These are phyloP conservation scores for Neoconidiobolus thromboides DNA, from an alignment of 371 early-diverging fungal species.

Conservation along the genomic window DNA sequence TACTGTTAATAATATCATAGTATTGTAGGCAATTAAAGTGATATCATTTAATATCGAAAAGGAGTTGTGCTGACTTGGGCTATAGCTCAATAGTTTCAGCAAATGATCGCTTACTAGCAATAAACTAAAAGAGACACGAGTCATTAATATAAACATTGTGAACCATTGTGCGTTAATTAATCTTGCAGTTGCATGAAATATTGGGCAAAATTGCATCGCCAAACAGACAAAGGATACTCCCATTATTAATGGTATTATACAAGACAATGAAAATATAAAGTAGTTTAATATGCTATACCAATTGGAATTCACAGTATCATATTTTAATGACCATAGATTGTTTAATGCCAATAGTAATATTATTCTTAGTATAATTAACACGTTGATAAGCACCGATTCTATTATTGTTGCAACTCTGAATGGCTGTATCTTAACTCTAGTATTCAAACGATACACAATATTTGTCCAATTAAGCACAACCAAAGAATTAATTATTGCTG, in stretches of 20 bases:
- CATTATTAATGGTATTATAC: not conserved
- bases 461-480: not conserved
- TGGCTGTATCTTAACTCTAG: constrained; percentile 9
- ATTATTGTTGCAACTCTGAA: constrained; percentile 11
- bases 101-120: not conserved
- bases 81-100: not conserved
- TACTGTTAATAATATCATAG: not conserved
- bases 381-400: constrained; percentile 6
- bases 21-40: not conserved
- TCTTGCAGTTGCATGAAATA: not conserved
- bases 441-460: not conserved
- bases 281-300: constrained; percentile 10
- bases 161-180: constrained; percentile 15
- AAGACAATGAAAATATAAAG: not conserved
- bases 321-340: not conserved
- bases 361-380: not conserved
- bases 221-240: not conserved
- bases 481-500: not conserved
- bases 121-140: not conserved
- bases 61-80: not conserved
- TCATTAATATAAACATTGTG: constrained; percentile 13
- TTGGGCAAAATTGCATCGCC: not conserved
- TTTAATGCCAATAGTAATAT: not conserved
- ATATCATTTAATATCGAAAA: not conserved
- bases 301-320: not conserved